Evolutionary conservation across 805 yeast genomes (phyloP).

Genomic region (Ascoidea rubescens): DNA sequence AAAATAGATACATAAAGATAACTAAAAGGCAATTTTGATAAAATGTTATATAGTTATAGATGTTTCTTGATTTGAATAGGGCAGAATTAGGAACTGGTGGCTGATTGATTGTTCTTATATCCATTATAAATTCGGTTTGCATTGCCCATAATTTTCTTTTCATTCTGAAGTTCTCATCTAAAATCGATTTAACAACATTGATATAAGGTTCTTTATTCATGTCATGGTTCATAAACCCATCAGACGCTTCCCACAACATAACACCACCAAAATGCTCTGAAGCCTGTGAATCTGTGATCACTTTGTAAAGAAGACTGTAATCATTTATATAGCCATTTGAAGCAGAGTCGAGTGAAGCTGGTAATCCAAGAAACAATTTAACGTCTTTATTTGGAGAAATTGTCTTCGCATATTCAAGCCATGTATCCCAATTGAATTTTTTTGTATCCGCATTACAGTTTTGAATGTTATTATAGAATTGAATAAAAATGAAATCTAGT

Average conservation of each 20-base stretch:
- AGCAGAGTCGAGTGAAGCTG: constrained; percentile 49
- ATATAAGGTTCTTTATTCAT: constrained; percentile 31
- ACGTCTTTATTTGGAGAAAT: constrained; percentile 55
- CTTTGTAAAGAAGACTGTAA: constrained; percentile 15
- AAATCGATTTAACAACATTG: constrained; percentile 26
- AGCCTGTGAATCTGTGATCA: constrained; percentile 17
- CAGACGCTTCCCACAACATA: constrained; percentile 62
- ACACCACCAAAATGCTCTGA: constrained; percentile 50
- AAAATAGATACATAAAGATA: too few relatives aligned
- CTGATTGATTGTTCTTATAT: too few relatives aligned
- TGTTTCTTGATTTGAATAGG: too few relatives aligned
- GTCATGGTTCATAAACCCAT: constrained; percentile 32
- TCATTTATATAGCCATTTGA: constrained; percentile 45
- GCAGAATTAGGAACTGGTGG: too few relatives aligned
- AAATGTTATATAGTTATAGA: too few relatives aligned
- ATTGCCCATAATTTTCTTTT: too few relatives aligned
- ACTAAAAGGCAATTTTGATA: too few relatives aligned
- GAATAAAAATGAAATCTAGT: constrained; percentile 73
- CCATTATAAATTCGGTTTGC: too few relatives aligned
- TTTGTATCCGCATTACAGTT: constrained; percentile 24
- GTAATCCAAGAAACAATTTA: constrained; percentile 62
- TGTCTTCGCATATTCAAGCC: constrained; percentile 50
- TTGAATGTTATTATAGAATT: constrained; percentile 83
- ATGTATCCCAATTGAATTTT: constrained; percentile 56
- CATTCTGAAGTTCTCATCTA: constrained; percentile 13